Evolutionary conservation across 129 eudicot species (phyloP), one percentile per base, ranked within the genome.

Genomic region (Flaveria ramosissima): DNA sequence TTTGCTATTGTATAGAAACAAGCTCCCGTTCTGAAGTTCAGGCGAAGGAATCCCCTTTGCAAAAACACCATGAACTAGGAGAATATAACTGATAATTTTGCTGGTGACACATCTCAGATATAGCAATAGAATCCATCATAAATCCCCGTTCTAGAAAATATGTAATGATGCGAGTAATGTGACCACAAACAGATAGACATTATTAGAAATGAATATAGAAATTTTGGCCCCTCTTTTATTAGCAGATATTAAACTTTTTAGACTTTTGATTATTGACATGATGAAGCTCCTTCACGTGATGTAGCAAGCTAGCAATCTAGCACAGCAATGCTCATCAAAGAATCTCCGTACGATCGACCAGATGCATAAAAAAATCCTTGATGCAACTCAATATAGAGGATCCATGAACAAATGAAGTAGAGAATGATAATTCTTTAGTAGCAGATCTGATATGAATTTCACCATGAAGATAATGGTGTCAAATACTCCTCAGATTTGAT

Each of bases 11-110:
- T 84, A 80, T 85, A 76, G 85, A 78, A 66, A 83, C 77, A 81
- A 86, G 90, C 78, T 77, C 93, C 92, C 83, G 88, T 86, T 83
- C 89, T 81, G 88, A 81, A 79, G 85, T 86, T 82, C 92, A 80
- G 84, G 68, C 60, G 57, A 81, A 80, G 86, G 84, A 82, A 84
- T 81, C 86, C 77, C 83, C 89, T 87, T 70, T 78, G 84, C 88
- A 80, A 74, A 84, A 88, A 65, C 66, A 66, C 89, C 86, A 75
- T 65, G 83, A 83, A 85, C 86, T 83, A 84, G 72, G 60, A 84
- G 61, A 79, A 30, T 30, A 71, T 61, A 81, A 83, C 85, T 70
- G 87, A 83, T 74, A 26, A 79, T 71, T 83, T 81, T 60, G 79
- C 75, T 86, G 68, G 68, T 72, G 77, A 82, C 83, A 77, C 72